These are phyloP conservation scores for Blastobotrys petasosporus DNA, from an alignment of 1,139 yeast species.

Conservation along the genomic window DNA sequence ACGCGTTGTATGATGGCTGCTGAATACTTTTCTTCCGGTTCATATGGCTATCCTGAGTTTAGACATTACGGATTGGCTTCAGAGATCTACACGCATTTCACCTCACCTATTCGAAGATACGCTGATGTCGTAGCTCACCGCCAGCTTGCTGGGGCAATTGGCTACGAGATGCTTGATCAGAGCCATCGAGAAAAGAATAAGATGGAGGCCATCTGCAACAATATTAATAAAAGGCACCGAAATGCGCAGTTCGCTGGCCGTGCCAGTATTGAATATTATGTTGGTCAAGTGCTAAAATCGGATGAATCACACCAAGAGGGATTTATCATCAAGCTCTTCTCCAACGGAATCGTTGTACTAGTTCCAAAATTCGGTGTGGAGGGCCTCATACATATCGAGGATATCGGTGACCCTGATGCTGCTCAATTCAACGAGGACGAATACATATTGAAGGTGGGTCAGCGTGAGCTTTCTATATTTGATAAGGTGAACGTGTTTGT, in stretches of 20 bases:
- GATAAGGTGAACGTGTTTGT: constrained; percentile 82
- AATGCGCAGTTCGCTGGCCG: constrained; percentile 99
- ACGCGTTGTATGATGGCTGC: constrained; percentile 99
- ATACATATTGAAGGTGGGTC: constrained; percentile 60
- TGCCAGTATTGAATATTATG: constrained; percentile 95
- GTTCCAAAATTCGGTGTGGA: constrained; percentile 98
- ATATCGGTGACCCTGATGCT: constrained; percentile 57
- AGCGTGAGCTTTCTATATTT: constrained; percentile 57
- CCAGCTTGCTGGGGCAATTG: constrained; percentile 95
- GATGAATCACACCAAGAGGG: constrained; percentile 76
- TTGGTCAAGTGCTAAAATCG: constrained; percentile 90
- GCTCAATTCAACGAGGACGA: constrained; percentile 74
- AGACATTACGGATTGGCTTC: constrained; percentile 96
- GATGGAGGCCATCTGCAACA: constrained; percentile 84
- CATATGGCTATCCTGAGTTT: constrained; percentile 86
- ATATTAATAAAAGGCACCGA: constrained; percentile 90
- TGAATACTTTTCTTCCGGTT: constrained; percentile 93
- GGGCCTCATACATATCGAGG: constrained; percentile 79
- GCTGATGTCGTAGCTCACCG: constrained; percentile 98
- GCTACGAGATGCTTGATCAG: constrained; percentile 76
- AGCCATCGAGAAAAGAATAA: constrained; percentile 82
- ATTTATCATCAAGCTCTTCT: constrained; percentile 83
- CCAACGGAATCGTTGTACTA: constrained; percentile 89
- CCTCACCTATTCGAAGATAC: constrained; percentile 96
- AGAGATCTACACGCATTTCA: constrained; percentile 95